Percentiles rank a stretch among this genome's conserved stretches.
Evolutionary conservation across 1,139 yeast species (phyloP).

Genomic region (Casaregolazyma lundiana): DNA sequence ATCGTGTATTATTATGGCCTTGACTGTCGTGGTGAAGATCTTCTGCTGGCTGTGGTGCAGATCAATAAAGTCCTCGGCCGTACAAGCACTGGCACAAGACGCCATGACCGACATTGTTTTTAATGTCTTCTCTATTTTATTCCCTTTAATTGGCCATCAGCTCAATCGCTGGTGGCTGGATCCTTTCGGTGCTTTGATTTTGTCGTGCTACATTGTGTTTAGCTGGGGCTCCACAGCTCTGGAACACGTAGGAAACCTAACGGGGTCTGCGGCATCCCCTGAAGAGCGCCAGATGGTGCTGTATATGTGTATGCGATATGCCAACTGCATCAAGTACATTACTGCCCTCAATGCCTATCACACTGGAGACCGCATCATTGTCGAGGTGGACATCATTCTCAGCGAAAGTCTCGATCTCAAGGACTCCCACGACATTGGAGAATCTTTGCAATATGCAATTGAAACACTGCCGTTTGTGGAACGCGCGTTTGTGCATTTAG

Average conservation of each 20-base stretch:
- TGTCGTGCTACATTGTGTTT: conserved; percentile 57
- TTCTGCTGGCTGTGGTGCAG: conserved; percentile 64
- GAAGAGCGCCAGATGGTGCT: conserved; percentile 62
- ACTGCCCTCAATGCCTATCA: conserved; percentile 71
- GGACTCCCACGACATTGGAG: conserved; percentile 78
- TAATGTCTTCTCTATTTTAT: conserved; percentile 61
- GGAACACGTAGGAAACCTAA: conserved; percentile 68
- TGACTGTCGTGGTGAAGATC: conserved; percentile 58
- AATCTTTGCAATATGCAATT: conserved; percentile 72
- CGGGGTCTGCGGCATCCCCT: conserved; percentile 67
- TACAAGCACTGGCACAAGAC: conserved; percentile 77
- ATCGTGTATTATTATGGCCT: conserved; percentile 56
- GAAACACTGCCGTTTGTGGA: conserved; percentile 75
- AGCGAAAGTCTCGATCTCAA: conserved; percentile 51
- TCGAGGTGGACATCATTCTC: conserved; percentile 69
- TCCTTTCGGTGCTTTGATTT: conserved; percentile 63
- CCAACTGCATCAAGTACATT: conserved; percentile 60
- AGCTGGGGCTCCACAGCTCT: conserved; percentile 61
- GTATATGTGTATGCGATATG: conserved; percentile 64
- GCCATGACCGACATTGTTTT: conserved; percentile 74
- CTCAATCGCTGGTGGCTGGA: conserved; percentile 65
- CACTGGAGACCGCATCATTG: conserved; percentile 71
- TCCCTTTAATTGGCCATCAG: conserved; percentile 58
- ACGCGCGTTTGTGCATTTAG: conserved; percentile 77
- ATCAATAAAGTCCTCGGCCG: conserved; percentile 59